A percentile compares a stretch with the other conserved stretches of the same genome.
Evolutionary conservation across 306 rosid genomes (phyloP).

Genomic region (Dryas alaskensis): DNA sequence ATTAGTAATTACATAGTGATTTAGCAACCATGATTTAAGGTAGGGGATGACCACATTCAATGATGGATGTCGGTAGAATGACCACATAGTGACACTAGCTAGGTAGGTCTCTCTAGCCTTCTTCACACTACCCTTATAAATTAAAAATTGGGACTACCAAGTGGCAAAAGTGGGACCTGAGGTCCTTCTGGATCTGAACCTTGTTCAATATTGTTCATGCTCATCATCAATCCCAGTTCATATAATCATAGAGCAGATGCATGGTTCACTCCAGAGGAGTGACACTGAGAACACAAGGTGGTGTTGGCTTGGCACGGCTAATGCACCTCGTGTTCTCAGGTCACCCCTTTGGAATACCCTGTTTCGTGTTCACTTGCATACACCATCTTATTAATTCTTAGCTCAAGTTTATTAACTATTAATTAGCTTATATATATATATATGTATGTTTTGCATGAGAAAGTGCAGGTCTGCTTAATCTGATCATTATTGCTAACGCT

Average conservation of each 20-base stretch:
- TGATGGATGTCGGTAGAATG: constrained; percentile 28
- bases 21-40: too few species aligned
- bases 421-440: too few species aligned
- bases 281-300: constrained; percentile 30
- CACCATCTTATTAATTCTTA: too few species aligned
- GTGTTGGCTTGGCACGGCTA: neutral
- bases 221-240: too few species aligned
- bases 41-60: constrained; percentile 9
- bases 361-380: neutral
- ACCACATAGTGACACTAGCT: constrained; percentile 27
- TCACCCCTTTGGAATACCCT: constrained; percentile 40
- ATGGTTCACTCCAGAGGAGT: constrained; percentile 29
- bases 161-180: neutral
- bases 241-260: too few species aligned
- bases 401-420: too few species aligned
- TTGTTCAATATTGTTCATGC: neutral
- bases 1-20: too few species aligned
- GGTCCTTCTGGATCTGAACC: neutral
- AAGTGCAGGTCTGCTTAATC: too few species aligned
- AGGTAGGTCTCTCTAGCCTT: too few species aligned
- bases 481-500: too few species aligned
- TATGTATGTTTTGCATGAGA: too few species aligned
- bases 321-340: constrained; percentile 39
- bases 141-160: neutral
- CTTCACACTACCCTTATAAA: too few species aligned